A percentile compares a stretch with the other conserved stretches of the same genome.
phyloP scores from a whole-genome alignment of 345 rosid species.

The Draba incana region DNA sequence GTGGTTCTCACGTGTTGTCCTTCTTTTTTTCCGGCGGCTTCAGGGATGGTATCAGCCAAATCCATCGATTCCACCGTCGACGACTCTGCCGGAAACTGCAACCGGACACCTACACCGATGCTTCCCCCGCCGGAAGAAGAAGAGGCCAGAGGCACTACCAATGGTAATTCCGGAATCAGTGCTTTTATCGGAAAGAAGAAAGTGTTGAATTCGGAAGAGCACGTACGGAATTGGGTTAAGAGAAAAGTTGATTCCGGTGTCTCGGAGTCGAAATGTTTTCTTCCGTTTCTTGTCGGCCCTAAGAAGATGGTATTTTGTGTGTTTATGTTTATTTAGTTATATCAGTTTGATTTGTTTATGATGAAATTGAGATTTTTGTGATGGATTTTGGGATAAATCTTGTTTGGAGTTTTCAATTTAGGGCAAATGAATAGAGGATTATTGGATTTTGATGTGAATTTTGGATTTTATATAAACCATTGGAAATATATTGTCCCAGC shows the following conservation, averaged over 20 bases:
- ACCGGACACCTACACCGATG: constrained; percentile 24
- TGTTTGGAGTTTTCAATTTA: background rate
- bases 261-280: constrained; percentile 48
- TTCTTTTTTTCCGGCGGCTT: constrained; percentile 34
- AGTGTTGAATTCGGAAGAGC: constrained; percentile 46
- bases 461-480: no score
- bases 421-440: background rate
- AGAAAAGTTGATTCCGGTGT: constrained; percentile 58
- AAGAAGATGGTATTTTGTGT: constrained; percentile 57
- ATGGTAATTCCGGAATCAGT: constrained; percentile 26
- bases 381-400: background rate
- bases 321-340: background rate
- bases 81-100: constrained; percentile 39
- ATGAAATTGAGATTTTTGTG: background rate
- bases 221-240: constrained; percentile 52
- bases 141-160: constrained; percentile 7
- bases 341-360: background rate
- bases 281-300: constrained; percentile 78
- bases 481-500: no score
- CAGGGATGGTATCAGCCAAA: constrained; percentile 39
- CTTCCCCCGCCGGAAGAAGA: constrained; percentile 23
- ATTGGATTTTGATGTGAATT: background rate
- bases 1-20: constrained; percentile 49
- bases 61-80: constrained; percentile 26
- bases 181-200: constrained; percentile 43